Conservation (phyloP, 768 basidiomycete species). For the Vishniacozyma victoriae region DNA sequence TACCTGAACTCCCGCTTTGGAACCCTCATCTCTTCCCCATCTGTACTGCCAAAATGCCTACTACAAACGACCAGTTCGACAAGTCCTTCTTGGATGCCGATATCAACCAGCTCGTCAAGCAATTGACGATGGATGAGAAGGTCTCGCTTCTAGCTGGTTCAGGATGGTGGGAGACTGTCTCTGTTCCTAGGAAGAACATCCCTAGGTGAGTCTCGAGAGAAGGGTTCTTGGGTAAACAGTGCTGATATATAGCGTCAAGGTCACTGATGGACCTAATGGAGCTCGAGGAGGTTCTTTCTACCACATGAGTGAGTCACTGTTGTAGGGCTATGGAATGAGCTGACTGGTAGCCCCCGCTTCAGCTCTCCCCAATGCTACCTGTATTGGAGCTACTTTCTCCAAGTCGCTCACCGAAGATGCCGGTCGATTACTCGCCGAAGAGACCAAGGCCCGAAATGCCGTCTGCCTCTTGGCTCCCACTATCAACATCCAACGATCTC, state of each 20-base stretch:
- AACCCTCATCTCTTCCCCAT: too few relatives aligned
- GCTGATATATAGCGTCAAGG: constrained; percentile 45
- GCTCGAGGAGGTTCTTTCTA: constrained; percentile 54
- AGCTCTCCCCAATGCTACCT: constrained; percentile 65
- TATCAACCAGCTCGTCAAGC: constrained; percentile 53
- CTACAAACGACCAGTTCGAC: constrained; percentile 13
- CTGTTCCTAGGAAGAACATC: constrained; percentile 9
- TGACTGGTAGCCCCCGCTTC: constrained; percentile 52
- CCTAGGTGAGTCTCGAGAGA: constrained; percentile 3
- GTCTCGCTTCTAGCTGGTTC: constrained; percentile 55
- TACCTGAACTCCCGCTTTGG: too few relatives aligned
- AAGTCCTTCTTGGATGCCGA: constrained; percentile 54
- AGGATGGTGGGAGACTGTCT: constrained; percentile 59
- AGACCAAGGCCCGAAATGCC: constrained; percentile 12
- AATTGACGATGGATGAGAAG: constrained; percentile 60
- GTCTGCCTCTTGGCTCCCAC: constrained; percentile 63
- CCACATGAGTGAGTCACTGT: constrained; percentile 33
- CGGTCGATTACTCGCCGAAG: constrained; percentile 6
- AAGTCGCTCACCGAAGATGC: constrained; percentile 52
- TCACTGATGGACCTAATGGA: constrained; percentile 71
- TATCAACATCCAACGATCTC: constrained; percentile 69
- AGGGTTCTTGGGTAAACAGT: too few relatives aligned
- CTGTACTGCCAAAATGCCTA: not conserved
- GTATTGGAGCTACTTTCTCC: constrained; percentile 67
- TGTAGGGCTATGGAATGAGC: constrained; percentile 16